phyloP scores from a whole-genome alignment of 306 rosid genomes.

The Dryas alaskensis region DNA sequence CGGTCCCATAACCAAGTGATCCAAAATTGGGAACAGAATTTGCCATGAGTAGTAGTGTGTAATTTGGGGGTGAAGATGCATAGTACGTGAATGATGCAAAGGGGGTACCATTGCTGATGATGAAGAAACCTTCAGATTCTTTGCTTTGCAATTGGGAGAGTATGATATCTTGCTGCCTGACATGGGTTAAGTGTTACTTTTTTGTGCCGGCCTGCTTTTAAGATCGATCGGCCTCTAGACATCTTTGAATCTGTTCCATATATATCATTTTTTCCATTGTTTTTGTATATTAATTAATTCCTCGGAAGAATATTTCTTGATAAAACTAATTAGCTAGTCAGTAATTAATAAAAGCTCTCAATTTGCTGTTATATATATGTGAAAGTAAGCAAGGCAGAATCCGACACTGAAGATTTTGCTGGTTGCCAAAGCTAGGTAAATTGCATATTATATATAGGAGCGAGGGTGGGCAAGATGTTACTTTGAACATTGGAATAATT shows the following conservation, averaged over 20 bases:
- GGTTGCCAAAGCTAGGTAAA: not conserved
- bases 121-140: conserved; percentile 50
- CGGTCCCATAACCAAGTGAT: not conserved
- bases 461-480: not conserved
- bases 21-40: conserved; percentile 19
- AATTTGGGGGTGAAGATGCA: conserved; percentile 1
- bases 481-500: conserved; percentile 15
- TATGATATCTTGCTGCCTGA: conserved; percentile 30
- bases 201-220: conserved; percentile 15
- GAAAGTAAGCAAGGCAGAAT: too few relatives aligned
- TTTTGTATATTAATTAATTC: not conserved
- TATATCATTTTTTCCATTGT: not conserved
- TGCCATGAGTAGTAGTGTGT: conserved; percentile 30
- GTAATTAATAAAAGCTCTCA: too few relatives aligned
- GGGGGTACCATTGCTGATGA: conserved; percentile 36
- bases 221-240: not conserved
- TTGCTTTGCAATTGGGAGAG: conserved; percentile 48
- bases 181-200: conserved; percentile 19
- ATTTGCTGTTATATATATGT: too few relatives aligned
- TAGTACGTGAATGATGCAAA: not conserved
- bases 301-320: too few relatives aligned
- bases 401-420: too few relatives aligned
- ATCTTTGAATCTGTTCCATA: conserved; percentile 23
- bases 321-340: too few relatives aligned
- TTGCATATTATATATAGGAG: not conserved